Percentiles rank a stretch among this genome's conserved stretches.
Evolutionary conservation across 108 stramenopile species (phyloP).

Genomic region (Pseudonitzschia multiseries): DNA sequence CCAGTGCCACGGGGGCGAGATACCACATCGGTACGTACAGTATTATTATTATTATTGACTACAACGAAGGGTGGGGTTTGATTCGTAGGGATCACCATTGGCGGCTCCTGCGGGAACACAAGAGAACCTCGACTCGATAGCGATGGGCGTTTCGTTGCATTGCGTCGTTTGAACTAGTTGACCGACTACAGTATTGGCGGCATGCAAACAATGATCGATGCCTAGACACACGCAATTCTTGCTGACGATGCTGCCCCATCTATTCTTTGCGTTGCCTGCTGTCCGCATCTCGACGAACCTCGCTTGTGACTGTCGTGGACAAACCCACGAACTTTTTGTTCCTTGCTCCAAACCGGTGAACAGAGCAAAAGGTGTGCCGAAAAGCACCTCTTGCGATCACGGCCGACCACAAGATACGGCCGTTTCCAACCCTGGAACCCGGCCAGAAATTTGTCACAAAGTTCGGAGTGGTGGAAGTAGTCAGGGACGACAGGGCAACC

Average conservation of each 20-base stretch:
- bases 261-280: neutral
- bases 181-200: neutral
- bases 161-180: neutral
- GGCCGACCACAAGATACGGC: neutral
- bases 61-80: neutral
- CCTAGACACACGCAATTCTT: neutral
- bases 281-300: neutral
- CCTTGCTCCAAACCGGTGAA: neutral
- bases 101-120: no score
- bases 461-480: constrained; percentile 75
- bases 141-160: no score
- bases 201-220: neutral
- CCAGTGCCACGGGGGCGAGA: constrained; percentile 35
- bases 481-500: constrained; percentile 59
- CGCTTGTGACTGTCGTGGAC: neutral
- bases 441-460: constrained; percentile 55
- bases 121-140: no score
- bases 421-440: constrained; percentile 44
- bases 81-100: neutral
- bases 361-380: constrained; percentile 38
- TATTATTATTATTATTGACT: no score
- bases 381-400: neutral
- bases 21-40: constrained; percentile 45
- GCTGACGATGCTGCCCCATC: neutral
- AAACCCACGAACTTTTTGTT: neutral